Evolutionary conservation across 1,284 basidiomycete species (phyloP), one percentile per base, ranked within the genome.

Genomic region (Neotropicomus parvogracilis): DNA sequence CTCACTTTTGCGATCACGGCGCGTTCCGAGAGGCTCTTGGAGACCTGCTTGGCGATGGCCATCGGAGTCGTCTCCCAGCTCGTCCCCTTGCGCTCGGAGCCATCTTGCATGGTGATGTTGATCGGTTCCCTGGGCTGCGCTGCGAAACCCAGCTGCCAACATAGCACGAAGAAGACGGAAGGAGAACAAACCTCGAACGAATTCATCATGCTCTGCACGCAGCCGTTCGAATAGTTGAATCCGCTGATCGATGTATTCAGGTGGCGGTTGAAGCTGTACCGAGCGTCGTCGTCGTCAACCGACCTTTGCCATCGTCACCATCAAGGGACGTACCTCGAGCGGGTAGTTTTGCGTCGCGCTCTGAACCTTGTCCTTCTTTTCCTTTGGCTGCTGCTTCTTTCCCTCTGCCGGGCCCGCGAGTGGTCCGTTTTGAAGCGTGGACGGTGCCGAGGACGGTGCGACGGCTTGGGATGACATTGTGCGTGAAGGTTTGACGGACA

Each of bases 11-110:
- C 87, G 62, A 99, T 98, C 60, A 99, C 90, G 56, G 90, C 78
- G 39, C 86, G 81, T 58, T 99, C 95, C 2, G 93, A 85, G 19
- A 98, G 75, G 62, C 88, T 86, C 68, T 94, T 89, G 14, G 90
- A 88, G 47, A 99, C 80, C 58, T 83, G 83, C 65, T 87, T 87
- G 36, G 95, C 95, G 50, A 99, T 74, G 60, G 90, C 83, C 82
- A 98, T 81, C 0, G 97, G 97, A 52, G 82, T 90, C n/a, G 97
- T 98, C 75, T 98, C 91, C 91, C 91, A 99, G 59, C 91, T 87
- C 48, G 75, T 91, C 24, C 81, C 97, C 56, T 89, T 82, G 48
- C 89, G 79, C 58, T 83, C 78, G 21, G 88, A 85, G 16, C 95
- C 94, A 73, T 98, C 91, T 5, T 85, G 90, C 55, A 99, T 71